A percentile compares a stretch with the other conserved stretches of the same genome.
Conservation (phyloP, 106 monocot genomes). For the Triglochin maritima region DNA sequence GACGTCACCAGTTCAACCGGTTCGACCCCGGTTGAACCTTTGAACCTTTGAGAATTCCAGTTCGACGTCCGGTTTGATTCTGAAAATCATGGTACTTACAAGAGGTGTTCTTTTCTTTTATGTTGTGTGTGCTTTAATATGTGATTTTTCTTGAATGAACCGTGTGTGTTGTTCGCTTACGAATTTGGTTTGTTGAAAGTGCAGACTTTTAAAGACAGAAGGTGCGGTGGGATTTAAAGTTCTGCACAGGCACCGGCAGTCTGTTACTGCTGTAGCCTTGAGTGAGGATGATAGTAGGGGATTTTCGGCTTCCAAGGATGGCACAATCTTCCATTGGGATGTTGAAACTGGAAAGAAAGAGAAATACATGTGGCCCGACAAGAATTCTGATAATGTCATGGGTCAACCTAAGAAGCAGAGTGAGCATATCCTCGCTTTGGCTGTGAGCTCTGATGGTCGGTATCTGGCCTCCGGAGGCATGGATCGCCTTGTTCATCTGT, state of each 20-base stretch:
- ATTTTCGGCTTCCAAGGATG: slow-evolving; percentile 93
- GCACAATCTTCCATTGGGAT: slow-evolving; percentile 82
- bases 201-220: slow-evolving; percentile 53
- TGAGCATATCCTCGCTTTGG: slow-evolving; percentile 57
- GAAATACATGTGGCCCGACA: slow-evolving; percentile 77
- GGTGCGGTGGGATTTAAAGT: slow-evolving; percentile 33
- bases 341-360: slow-evolving; percentile 74
- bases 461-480: slow-evolving; percentile 81
- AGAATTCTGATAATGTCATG: slow-evolving; percentile 43
- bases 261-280: slow-evolving; percentile 68
- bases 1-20: too few relatives aligned
- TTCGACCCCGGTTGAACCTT: too few relatives aligned
- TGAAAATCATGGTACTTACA: too few relatives aligned
- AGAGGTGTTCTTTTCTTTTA: too few relatives aligned
- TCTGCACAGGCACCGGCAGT: slow-evolving; percentile 59
- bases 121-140: too few relatives aligned
- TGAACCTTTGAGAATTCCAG: too few relatives aligned
- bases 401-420: slow-evolving; percentile 49
- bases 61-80: too few relatives aligned
- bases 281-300: slow-evolving; percentile 65
- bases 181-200: not conserved
- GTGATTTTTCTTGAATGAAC: too few relatives aligned
- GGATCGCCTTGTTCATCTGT: slow-evolving; percentile 86
- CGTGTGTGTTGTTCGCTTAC: too few relatives aligned
- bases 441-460: slow-evolving; percentile 81